These are phyloP conservation scores for Barnettozyma siamensis DNA, from an alignment of 805 yeast species.

Conservation along the genomic window DNA sequence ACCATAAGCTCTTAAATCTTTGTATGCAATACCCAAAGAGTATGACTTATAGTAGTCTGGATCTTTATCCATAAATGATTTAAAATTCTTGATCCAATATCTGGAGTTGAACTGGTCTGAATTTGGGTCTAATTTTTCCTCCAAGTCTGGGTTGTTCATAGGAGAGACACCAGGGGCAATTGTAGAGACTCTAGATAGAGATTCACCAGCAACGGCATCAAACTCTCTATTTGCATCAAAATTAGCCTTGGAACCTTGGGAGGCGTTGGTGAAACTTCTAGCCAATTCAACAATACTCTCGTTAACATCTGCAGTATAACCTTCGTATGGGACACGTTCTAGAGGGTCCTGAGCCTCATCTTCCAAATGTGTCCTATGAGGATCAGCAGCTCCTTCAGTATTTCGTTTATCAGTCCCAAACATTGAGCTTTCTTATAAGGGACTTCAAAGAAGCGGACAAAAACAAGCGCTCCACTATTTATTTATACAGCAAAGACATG, in stretches of 20 bases:
- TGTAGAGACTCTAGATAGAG: conserved; percentile 26
- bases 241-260: conserved; percentile 33
- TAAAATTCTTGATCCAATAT: conserved; percentile 59
- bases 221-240: conserved; percentile 24
- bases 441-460: too few relatives aligned
- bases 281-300: conserved; percentile 6
- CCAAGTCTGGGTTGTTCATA: conserved; percentile 26
- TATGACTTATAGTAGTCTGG: conserved; percentile 53
- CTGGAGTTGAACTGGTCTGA: conserved; percentile 49
- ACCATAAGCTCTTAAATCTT: conserved; percentile 55
- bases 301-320: conserved; percentile 3
- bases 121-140: conserved; percentile 52
- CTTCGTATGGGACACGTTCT: conserved; percentile 5
- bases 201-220: conserved; percentile 22
- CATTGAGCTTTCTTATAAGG: too few relatives aligned
- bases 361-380: background rate
- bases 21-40: conserved; percentile 50
- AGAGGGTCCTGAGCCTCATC: background rate
- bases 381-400: background rate
- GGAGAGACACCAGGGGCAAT: conserved; percentile 36
- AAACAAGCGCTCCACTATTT: too few relatives aligned
- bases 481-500: too few relatives aligned
- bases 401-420: background rate
- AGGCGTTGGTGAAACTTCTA: conserved; percentile 3
- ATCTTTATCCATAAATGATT: conserved; percentile 42